Evolutionary conservation across 495 filamentous ascomycete species (phyloP).

Genomic region (Letharia columbiana): DNA sequence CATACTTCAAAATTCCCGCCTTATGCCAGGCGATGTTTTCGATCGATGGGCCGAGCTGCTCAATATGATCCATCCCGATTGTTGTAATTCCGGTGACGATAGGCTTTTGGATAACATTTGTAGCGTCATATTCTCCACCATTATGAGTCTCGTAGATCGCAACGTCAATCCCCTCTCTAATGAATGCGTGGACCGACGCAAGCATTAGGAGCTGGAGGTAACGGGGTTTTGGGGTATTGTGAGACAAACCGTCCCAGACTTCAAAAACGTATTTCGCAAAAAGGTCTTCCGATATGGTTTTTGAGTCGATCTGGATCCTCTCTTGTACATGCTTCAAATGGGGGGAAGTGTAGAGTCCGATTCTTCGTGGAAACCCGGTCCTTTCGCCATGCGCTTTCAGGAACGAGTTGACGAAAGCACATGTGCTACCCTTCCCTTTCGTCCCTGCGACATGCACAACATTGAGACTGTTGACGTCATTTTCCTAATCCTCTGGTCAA

Average conservation of each 20-base stretch:
- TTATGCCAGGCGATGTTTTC: constrained; percentile 89
- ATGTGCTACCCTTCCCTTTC: constrained; percentile 47
- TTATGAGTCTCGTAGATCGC: constrained; percentile 78
- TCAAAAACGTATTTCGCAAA: constrained; percentile 60
- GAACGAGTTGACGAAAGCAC: constrained; percentile 38
- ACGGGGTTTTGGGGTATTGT: constrained; percentile 33
- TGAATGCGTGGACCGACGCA: constrained; percentile 66
- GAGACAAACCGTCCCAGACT: constrained; percentile 48
- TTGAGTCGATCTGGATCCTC: constrained; percentile 53
- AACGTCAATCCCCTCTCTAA: constrained; percentile 58
- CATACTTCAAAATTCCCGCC: constrained; percentile 69
- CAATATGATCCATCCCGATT: constrained; percentile 73
- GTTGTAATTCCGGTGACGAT: constrained; percentile 61
- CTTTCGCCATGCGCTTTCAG: constrained; percentile 29
- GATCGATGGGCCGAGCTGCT: constrained; percentile 62
- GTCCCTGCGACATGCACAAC: constrained; percentile 44
- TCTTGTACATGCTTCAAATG: constrained; percentile 55
- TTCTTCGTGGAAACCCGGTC: constrained; percentile 34
- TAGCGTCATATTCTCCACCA: constrained; percentile 76
- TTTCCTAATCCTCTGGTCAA: neutral
- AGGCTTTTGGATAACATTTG: constrained; percentile 64
- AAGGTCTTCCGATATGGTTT: constrained; percentile 38
- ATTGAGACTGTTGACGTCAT: constrained; percentile 25
- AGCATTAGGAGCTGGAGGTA: constrained; percentile 60
- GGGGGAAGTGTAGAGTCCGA: constrained; percentile 59